phyloP scores from a whole-genome alignment of 176 grass and related monocot species.

The Eremochloa ophiuroides region DNA sequence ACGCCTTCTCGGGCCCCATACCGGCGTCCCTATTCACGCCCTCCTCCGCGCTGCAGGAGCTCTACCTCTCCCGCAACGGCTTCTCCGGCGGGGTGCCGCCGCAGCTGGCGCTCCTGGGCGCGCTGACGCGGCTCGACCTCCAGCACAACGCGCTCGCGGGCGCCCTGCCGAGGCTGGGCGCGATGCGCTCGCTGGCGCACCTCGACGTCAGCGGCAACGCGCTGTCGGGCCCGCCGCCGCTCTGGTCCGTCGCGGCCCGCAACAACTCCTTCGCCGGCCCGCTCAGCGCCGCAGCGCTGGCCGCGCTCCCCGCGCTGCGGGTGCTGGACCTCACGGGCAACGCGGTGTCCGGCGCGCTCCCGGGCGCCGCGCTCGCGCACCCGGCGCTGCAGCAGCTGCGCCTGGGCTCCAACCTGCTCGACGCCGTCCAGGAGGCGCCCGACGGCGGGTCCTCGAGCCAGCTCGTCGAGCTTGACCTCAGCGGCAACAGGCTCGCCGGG shows the following conservation, averaged over 20 bases:
- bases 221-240: conserved; percentile 12
- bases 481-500: conserved; percentile 34
- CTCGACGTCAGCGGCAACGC: conserved; percentile 46
- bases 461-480: conserved; percentile 43
- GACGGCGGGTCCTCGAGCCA: conserved; percentile 26
- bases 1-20: conserved; percentile 51
- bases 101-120: conserved; percentile 9
- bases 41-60: conserved; percentile 25
- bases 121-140: conserved; percentile 34
- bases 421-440: conserved; percentile 3
- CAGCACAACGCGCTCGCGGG: conserved; percentile 39
- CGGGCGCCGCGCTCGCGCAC: conserved; percentile 45
- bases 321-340: conserved; percentile 56
- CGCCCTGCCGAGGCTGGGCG: background rate
- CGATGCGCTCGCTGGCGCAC: conserved; percentile 31
- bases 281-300: background rate
- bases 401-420: conserved; percentile 36
- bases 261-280: conserved; percentile 37
- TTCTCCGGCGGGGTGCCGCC: conserved; percentile 36
- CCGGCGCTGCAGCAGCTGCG: conserved; percentile 50
- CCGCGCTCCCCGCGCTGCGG: conserved; percentile 7
- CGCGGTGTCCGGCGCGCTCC: conserved; percentile 25
- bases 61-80: conserved; percentile 48
- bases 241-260: conserved; percentile 23
- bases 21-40: conserved; percentile 18